phyloP scores from a whole-genome alignment of 352 stramenopile genomes.

The Nannochloropsis limnetica region DNA sequence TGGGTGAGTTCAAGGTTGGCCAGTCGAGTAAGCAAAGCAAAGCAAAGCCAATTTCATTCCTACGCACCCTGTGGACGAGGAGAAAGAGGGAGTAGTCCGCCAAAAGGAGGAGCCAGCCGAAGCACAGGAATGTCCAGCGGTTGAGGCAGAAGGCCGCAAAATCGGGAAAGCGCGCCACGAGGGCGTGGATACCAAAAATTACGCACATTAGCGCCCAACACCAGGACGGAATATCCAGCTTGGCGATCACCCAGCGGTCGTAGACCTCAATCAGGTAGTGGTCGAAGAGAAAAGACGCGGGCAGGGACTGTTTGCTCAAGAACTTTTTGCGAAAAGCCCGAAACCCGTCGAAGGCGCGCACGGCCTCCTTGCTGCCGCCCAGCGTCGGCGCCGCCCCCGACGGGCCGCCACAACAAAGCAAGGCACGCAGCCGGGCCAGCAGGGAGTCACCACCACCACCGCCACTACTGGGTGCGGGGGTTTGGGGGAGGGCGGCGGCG shows the following conservation, averaged over 20 bases:
- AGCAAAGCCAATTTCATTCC: neutral
- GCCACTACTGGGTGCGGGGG: neutral
- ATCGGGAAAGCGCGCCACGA: neutral
- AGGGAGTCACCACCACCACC: neutral
- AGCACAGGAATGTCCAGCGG: neutral
- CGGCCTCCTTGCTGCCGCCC: neutral
- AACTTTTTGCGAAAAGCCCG: neutral
- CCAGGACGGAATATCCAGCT: neutral
- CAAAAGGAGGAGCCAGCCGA: neutral
- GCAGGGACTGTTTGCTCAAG: neutral
- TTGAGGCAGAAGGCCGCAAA: neutral
- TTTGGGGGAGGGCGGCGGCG: neutral
- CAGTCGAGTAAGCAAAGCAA: neutral
- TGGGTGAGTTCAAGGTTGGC: neutral
- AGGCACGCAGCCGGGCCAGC: neutral
- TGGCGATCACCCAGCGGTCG: neutral
- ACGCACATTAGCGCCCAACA: neutral
- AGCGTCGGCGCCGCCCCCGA: neutral
- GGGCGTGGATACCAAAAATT: neutral
- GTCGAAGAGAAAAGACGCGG: neutral
- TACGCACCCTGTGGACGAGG: neutral
- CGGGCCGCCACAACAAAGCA: neutral
- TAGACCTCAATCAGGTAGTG: neutral
- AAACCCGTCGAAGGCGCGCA: neutral
- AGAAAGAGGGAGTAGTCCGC: neutral